Conservation (phyloP, 345 rosid genomes). For the Theobroma cacao region DNA sequence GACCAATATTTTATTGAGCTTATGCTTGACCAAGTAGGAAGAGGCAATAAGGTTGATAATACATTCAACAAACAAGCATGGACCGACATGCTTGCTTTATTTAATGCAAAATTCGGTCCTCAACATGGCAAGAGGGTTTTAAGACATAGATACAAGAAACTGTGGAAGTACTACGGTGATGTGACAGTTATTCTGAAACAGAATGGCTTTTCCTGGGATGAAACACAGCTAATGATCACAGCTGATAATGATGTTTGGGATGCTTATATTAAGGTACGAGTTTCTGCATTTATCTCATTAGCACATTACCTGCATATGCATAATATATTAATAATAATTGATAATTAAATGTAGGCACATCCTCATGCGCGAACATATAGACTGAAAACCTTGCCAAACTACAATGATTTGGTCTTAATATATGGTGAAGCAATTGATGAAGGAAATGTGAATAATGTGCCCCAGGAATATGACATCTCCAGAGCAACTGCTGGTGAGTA, state of each 20-base stretch:
- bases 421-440: conserved; percentile 41
- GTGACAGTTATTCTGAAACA: conserved; percentile 45
- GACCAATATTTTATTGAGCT: conserved; percentile 74
- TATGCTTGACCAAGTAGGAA: conserved; percentile 71
- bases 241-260: conserved; percentile 73
- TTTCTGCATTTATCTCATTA: not conserved
- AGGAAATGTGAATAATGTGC: conserved; percentile 25
- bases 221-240: conserved; percentile 43
- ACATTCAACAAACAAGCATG: conserved; percentile 78
- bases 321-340: not conserved
- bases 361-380: conserved; percentile 64
- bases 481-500: conserved; percentile 39
- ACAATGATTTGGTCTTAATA: conserved; percentile 58
- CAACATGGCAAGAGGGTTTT: conserved; percentile 78
- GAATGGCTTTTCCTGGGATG: conserved; percentile 80
- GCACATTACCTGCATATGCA: not conserved
- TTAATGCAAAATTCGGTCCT: conserved; percentile 63
- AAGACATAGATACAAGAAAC: conserved; percentile 72
- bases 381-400: conserved; percentile 63
- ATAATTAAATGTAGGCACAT: conserved; percentile 43
- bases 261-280: conserved; percentile 58
- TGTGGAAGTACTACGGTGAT: conserved; percentile 64
- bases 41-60: conserved; percentile 59
- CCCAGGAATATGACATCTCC: conserved; percentile 35
- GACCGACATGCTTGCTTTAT: conserved; percentile 71